Conservation (phyloP, 441 rosid species). For the Gossypium gossypioides region DNA sequence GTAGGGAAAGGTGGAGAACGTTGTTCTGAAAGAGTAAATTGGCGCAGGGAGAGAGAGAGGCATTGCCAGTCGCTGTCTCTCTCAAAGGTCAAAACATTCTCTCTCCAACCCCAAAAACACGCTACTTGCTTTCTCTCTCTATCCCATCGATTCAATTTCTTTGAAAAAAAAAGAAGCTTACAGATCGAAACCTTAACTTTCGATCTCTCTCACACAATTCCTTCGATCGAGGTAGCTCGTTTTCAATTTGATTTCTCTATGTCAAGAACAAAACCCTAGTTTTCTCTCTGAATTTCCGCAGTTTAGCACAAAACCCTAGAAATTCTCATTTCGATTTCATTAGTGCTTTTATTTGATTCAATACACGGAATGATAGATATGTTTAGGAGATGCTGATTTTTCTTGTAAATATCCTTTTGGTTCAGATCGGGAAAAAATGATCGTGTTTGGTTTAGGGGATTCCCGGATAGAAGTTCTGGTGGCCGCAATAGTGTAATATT, state of each 20-base stretch:
- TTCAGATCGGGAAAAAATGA: conserved; percentile 17
- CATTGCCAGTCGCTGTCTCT: neutral
- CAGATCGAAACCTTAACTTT: conserved; percentile 29
- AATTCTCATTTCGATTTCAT: conserved; percentile 12
- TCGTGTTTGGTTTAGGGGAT: conserved; percentile 14
- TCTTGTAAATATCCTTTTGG: conserved; percentile 13
- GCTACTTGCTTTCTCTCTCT: conserved; percentile 11
- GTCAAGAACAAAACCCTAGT: conserved; percentile 28
- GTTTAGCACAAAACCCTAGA: conserved; percentile 28
- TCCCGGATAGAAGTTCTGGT: conserved; percentile 6
- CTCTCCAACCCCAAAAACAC: neutral
- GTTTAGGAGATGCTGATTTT: conserved; percentile 19
- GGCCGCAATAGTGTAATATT: neutral
- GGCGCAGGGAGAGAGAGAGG: too few relatives aligned
- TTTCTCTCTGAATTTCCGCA: neutral
- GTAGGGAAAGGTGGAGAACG: neutral
- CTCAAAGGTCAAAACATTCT: conserved; percentile 8
- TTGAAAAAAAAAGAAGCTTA: neutral
- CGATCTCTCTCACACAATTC: neutral
- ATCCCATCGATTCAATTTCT: conserved; percentile 21
- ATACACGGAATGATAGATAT: conserved; percentile 13
- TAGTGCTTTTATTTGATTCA: conserved; percentile 15
- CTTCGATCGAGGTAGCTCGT: conserved; percentile 11
- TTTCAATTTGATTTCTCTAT: conserved; percentile 18
- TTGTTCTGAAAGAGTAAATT: neutral